Evolutionary conservation across 345 rosid species (phyloP).

Genomic region (Arabidopsis arenosa): DNA sequence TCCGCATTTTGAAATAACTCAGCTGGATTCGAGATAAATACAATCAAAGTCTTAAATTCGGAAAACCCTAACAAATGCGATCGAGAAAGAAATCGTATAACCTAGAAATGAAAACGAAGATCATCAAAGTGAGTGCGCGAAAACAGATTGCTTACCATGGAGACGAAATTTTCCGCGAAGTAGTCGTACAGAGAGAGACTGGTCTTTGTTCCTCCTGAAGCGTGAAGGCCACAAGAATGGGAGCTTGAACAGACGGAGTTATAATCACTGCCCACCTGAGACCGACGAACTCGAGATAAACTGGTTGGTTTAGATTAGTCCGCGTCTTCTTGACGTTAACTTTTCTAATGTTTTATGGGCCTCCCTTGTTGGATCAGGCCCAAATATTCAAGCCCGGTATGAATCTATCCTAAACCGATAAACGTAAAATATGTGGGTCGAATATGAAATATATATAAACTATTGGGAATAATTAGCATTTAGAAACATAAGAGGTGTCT

Average conservation of each 20-base stretch:
- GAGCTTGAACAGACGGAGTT: slow-evolving; percentile 24
- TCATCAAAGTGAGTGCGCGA: slow-evolving; percentile 7
- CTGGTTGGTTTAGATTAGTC: slow-evolving; percentile 35
- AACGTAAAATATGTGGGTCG: neutral
- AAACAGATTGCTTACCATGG: slow-evolving; percentile 40
- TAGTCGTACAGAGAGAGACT: slow-evolving; percentile 7
- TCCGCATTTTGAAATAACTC: slow-evolving; percentile 4
- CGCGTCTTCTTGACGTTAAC: slow-evolving; percentile 30
- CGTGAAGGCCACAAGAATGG: slow-evolving; percentile 14
- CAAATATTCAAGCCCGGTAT: neutral
- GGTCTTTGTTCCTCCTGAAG: slow-evolving; percentile 3
- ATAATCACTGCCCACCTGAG: slow-evolving; percentile 36
- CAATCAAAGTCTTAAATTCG: slow-evolving; percentile 21
- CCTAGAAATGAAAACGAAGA: slow-evolving; percentile 38
- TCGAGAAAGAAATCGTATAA: slow-evolving; percentile 14
- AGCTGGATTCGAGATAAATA: neutral
- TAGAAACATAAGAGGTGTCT: neutral
- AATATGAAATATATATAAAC: slow-evolving; percentile 7
- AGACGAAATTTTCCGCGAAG: slow-evolving; percentile 11
- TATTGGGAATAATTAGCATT: slow-evolving; percentile 1
- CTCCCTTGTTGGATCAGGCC: neutral
- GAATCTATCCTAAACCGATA: neutral
- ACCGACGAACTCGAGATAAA: slow-evolving; percentile 39
- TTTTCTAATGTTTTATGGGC: slow-evolving; percentile 11
- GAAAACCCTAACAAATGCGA: slow-evolving; percentile 43